Evolutionary conservation across 2,329 filamentous ascomycete genomes (phyloP).

Genomic region (Chaetomium sp.): DNA sequence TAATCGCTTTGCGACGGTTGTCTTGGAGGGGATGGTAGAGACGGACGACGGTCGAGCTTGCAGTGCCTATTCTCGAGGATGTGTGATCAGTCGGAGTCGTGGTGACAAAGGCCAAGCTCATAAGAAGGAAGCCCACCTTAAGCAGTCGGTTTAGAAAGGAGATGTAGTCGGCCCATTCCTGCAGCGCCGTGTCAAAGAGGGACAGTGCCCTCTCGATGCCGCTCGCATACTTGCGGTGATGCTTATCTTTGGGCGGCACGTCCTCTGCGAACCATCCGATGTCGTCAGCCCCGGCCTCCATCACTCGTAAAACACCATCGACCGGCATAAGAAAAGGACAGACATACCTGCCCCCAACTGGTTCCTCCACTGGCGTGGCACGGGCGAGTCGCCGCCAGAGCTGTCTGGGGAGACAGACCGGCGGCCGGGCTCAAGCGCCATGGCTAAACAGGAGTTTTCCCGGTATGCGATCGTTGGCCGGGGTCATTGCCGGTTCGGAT

Average conservation of each 20-base stretch:
- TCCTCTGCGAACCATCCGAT: conserved; percentile 50
- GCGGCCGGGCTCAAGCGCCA: conserved; percentile 66
- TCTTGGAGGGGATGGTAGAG: conserved; percentile 76
- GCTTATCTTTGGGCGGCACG: conserved; percentile 60
- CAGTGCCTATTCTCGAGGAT: conserved; percentile 63
- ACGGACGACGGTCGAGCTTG: conserved; percentile 79
- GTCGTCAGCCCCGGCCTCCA: not conserved
- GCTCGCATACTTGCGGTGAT: conserved; percentile 84
- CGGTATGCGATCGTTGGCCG: conserved; percentile 22
- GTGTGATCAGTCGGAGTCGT: conserved; percentile 17
- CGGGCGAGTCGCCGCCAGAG: conserved; percentile 79
- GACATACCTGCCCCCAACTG: conserved; percentile 73
- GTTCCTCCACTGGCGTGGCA: conserved; percentile 74
- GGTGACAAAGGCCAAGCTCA: not conserved
- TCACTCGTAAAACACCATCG: not conserved
- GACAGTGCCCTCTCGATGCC: conserved; percentile 84
- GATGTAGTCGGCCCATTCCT: conserved; percentile 99
- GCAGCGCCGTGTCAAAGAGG: conserved; percentile 87
- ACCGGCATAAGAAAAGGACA: conserved; percentile 15
- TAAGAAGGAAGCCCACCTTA: conserved; percentile 64
- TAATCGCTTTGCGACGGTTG: conserved; percentile 81
- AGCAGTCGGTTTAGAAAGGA: conserved; percentile 89
- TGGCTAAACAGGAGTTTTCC: conserved; percentile 42
- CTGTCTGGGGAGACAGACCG: conserved; percentile 74
- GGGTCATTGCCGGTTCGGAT: conserved; percentile 32